Evolutionary conservation across 129 eudicot species (phyloP).

Genomic region (Ambrosia artemisiifolia): DNA sequence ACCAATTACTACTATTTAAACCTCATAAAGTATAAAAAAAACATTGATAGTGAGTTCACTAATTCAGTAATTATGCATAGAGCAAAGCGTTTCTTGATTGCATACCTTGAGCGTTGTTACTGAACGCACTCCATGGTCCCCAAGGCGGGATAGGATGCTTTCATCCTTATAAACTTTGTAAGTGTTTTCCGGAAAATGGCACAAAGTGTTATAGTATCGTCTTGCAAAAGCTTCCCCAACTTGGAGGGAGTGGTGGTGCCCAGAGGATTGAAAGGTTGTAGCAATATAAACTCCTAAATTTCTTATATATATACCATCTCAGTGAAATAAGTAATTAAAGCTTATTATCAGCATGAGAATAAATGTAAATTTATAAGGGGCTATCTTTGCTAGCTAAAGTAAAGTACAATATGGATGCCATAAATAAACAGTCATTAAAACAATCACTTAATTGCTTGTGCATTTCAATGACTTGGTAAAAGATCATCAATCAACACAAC

Average conservation of each 20-base stretch:
- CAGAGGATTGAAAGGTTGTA: background rate
- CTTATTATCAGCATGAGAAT: background rate
- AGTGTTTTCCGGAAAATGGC: background rate
- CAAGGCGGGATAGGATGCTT: constrained; percentile 17
- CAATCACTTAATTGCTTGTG: background rate
- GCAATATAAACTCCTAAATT: background rate
- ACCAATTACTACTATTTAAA: background rate
- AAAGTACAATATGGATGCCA: background rate
- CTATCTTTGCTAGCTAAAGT: background rate
- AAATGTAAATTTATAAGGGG: background rate
- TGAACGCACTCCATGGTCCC: constrained; percentile 1
- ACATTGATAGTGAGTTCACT: background rate
- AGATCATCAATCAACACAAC: background rate
- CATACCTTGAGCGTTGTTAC: constrained; percentile 6
- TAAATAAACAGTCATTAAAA: background rate
- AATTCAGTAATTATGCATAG: background rate
- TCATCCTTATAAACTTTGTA: constrained; percentile 24
- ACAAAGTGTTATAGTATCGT: constrained; percentile 8
- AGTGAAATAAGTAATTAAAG: constrained; percentile 6
- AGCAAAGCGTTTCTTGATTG: background rate
- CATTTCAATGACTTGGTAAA: background rate
- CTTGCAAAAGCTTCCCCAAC: constrained; percentile 10
- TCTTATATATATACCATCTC: constrained; percentile 25
- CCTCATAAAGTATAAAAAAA: background rate
- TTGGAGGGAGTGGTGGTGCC: background rate